Evolutionary conservation across 306 rosid genomes (phyloP), one percentile per base, ranked within the genome.

Genomic region (Lagenaria siceraria): DNA sequence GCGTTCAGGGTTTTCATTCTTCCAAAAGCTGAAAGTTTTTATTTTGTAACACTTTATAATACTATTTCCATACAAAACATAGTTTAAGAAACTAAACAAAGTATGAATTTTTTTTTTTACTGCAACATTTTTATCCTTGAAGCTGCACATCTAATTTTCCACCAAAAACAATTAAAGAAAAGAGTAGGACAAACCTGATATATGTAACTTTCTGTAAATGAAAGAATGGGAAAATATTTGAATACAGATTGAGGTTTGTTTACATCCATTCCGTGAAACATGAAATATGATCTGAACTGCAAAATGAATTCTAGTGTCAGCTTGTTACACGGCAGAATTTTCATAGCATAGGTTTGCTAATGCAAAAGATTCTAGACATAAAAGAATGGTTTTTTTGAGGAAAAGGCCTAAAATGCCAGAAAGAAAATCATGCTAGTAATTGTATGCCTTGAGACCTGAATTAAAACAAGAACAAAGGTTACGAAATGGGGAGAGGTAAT

Each of bases 201-300:
- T 52, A 94, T 89, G 81, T 82, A 94, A 76, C 95, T 91, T 84
- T 91, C 98, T 8, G 93, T 86, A 88, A 94, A 94, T 38, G 96
- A 88, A 83, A 94, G 93, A 70, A 88, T 46, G 43, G 97, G 95
- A 7, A 94, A 82, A 80, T 90, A 84, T 84, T 87, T 88, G 90
- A 94, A 92, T 65, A 92, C 52, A 70, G 82, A 83, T 33, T 86
- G 90, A 65, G 95, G 92, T 76, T 86, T 78, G 85, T 82, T 87
- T 25, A 84, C 87, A 79, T 92, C 93, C 95, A 94, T 83, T 54
- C 90, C 95, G 80, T 94, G 98, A 81, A 94, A 94, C 96, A 94
- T 90, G 77, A 92, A 91, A 83, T 94, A 94, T 71, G 98, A 94
- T 81, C 96, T 94, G 93, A 91, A 92, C 98, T 94, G 96, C 68